Base-by-base conservation (phyloP, 768 basidiomycete species). In the Lactarius quietus region DNA sequence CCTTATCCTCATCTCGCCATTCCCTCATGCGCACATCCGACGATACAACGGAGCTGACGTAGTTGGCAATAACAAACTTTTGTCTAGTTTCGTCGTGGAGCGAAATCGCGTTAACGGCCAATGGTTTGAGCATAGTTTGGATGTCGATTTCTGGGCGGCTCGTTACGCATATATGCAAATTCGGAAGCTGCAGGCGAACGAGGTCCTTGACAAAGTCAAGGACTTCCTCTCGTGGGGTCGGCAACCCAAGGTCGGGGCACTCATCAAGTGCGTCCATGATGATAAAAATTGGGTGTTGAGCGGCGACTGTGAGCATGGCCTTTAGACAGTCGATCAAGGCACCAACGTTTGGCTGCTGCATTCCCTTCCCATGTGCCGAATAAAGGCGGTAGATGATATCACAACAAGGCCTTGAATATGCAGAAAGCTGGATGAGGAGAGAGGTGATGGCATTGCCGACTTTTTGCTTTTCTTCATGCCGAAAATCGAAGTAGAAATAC, bases 1-100 rank as follows among this genome's bases (percentile, higher is more conserved):
- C 23, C 33, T 20, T 59, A 17, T 63, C 61, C 12, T 66, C 65
- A 1, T 57, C 62, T 2, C 51, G 54, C 65, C 65, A 66, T 57
- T 54, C 58, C 41, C 5, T 48, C 39, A 66, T 63, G 18, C 31
- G 51, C 4, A 3, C 1, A n/a, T 66, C 65, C 38, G 65, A 57
- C 23, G 26, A 23, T 5, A 66, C 55, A 2, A 52, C 56, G 1
- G 55, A 56, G 5, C 3, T 31, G 36, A 66, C 26, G 5, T 66
- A 66, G 15, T 57, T 26, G 8, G 39, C 12, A 31, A 66, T 57
- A 17, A 64, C 65, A 18, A 57, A 18, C n/a, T 28, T 53, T 33
- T 63, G 65, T 20, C 60, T 57, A 15, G 20, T 63, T 51, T 62
- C 62, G 3, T 52, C 14, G 5, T 66, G 61, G 5, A 66, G 56